Evolutionary conservation across 352 stramenopile genomes (phyloP), one percentile per base, ranked within the genome.

Genomic region (Globisporangium orthogonon): DNA sequence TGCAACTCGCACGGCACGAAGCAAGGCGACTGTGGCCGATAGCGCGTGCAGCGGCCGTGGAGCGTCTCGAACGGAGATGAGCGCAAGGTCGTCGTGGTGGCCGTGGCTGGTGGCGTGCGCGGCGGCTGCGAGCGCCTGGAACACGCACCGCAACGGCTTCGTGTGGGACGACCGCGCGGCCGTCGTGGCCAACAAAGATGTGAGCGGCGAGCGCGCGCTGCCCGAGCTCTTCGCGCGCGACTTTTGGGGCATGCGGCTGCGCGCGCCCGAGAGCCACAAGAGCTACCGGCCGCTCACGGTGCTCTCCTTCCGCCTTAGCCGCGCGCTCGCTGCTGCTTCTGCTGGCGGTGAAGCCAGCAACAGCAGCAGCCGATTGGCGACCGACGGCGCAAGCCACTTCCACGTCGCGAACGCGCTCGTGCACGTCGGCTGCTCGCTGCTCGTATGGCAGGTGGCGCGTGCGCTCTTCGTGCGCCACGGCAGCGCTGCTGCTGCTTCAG

Each of bases 81-180:
- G 35, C 33, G 4, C 33, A 37, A 37, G 33, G 1, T 37, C 3
- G 31, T 48, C 31, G 35, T 15, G 17, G 9, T 40, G 35, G 35
- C 9, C 7, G 35, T 40, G 35, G 6, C 5, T 15, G 9, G 68
- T 87, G n/a, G 60, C 58, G 0, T 18, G 70, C 1, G 57, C 76
- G 1, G 73, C 69, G 6, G 51, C 71, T 4, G 56, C 60, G 14
- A 70, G 78, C n/a, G 69, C 76, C 35, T 70, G 66, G 63, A 82
- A 73, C 46, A 82, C 78, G 40, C 66, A 83, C 14, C 23, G 56
- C 10, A 83, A 83, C 44, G 72, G 65, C 28, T 91, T 96, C 57
- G 82, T 95, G 28, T 95, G 85, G 86, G 86, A 96, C 67, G 87
- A 96, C 65, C 73, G 85, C 52, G 78, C 78, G 15, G 84, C 86